Base-by-base conservation (phyloP, 2,329 filamentous ascomycete genomes). In the Penicillium hesseltinei region DNA sequence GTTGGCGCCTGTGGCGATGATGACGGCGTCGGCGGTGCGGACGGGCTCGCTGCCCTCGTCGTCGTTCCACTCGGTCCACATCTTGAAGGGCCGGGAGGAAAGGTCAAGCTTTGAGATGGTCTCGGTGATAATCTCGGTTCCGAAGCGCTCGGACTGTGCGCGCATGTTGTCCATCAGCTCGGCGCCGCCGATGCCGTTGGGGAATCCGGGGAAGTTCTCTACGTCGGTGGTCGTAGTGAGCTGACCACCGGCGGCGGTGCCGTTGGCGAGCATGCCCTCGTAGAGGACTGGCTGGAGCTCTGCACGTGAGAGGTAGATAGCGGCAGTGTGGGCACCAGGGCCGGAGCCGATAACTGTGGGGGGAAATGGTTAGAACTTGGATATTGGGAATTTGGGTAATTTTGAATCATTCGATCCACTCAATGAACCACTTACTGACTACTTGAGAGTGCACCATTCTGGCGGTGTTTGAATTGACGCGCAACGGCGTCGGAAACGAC, bases 181-280 rank as follows among this genome's bases (percentile, higher is more conserved):
- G 56, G 84, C 78, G 65, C 94, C 94, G 78, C 91, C 89, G 74
- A 99, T 92, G 62, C 88, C 90, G 69, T 90, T 85, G 70, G 90
- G 89, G 80, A 97, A 99, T 47, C 94, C 94, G 27, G 94, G 94
- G 78, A 89, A 99, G 84, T 99, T 99, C 82, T 99, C 94, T 59
- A 99, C 87, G 67, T 99, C 95, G 70, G 96, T 97, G 54, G 94
- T 99, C 27, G 95, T 99, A 54, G 95, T 99, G 67, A 99, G 84
- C 82, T 99, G 94, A 57, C 94, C 94, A 67, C 94, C 94, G 44
- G 94, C 91, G 7, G 94, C 94, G 69, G 95, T 96, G 71, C 93
- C 94, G 73, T 97, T 94, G 69, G 94, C 94, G 75, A 99, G 87
- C 84, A 99, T 96, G 68, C 94, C 94, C 80, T 99, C 94, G 75